Percentiles rank a stretch among this genome's conserved stretches.
These are phyloP conservation scores for Fusarium sulawesiense DNA, from an alignment of 2,329 filamentous ascomycete species.

Conservation along the genomic window DNA sequence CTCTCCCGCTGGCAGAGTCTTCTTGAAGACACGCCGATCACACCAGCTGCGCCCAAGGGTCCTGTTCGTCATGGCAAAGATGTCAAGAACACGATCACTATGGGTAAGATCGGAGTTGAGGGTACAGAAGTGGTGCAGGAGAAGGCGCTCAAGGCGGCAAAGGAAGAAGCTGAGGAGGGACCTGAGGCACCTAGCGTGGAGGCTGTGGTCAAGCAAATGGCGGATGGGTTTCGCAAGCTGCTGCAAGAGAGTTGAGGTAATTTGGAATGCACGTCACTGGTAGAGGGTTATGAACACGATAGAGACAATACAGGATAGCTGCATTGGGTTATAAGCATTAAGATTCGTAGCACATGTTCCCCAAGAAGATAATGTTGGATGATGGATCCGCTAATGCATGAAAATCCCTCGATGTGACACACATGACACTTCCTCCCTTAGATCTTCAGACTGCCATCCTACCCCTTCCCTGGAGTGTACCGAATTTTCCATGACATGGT, in stretches of 20 bases:
- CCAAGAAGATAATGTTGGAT: conserved; percentile 1
- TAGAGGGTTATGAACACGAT: background rate
- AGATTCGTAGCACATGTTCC: conserved; percentile 19
- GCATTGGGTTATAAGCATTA: background rate
- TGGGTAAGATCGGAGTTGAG: conserved; percentile 57
- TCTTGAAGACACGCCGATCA: conserved; percentile 76
- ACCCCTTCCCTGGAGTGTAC: background rate
- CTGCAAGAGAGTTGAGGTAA: conserved; percentile 37
- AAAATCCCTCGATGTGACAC: background rate
- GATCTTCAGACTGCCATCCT: background rate
- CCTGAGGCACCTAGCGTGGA: conserved; percentile 56
- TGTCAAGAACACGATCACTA: conserved; percentile 57
- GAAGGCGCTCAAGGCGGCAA: conserved; percentile 30
- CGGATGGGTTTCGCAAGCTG: conserved; percentile 53
- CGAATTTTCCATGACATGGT: background rate
- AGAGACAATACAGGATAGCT: conserved; percentile 1
- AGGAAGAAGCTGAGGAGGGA: conserved; percentile 49
- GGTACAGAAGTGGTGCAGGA: conserved; percentile 44
- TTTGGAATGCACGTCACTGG: background rate
- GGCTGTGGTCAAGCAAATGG: conserved; percentile 56
- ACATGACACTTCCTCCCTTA: background rate
- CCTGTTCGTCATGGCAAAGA: conserved; percentile 65
- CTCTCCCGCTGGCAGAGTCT: conserved; percentile 78
- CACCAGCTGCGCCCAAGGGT: conserved; percentile 66
- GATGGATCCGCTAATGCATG: conserved; percentile 3